A percentile compares a stretch with the other conserved stretches of the same genome.
Conservation (phyloP, 306 rosid species). For the Ceratonia siliqua region DNA sequence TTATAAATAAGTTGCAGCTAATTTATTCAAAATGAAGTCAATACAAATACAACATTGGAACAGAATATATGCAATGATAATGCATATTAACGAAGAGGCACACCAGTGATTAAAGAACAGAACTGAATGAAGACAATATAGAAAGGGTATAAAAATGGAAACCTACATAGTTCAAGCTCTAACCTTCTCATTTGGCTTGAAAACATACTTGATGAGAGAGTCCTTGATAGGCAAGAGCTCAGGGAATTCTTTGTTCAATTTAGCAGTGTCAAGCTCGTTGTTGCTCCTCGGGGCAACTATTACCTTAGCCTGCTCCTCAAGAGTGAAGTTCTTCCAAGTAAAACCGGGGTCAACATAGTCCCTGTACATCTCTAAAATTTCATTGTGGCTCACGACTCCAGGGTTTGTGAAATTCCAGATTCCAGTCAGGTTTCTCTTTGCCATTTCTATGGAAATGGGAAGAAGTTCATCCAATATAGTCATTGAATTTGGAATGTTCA, state of each 20-base stretch:
- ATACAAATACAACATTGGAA: constrained; percentile 33
- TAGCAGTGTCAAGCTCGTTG: constrained; percentile 74
- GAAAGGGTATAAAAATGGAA: constrained; percentile 11
- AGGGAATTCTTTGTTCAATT: constrained; percentile 74
- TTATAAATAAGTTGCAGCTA: constrained; percentile 36
- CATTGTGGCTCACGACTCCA: constrained; percentile 94
- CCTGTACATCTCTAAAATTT: constrained; percentile 75
- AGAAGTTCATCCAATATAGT: constrained; percentile 84
- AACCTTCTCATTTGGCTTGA: constrained; percentile 64
- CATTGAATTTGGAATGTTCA: constrained; percentile 89
- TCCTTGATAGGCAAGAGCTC: constrained; percentile 81
- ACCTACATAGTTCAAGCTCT: constrained; percentile 38
- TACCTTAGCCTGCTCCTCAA: constrained; percentile 94
- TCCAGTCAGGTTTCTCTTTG: constrained; percentile 83
- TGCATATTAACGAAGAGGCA: constrained; percentile 19
- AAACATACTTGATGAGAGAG: constrained; percentile 75
- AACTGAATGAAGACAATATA: constrained; percentile 31
- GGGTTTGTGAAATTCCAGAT: constrained; percentile 91
- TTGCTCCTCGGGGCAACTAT: constrained; percentile 84
- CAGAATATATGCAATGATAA: constrained; percentile 22
- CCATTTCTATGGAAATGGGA: constrained; percentile 85
- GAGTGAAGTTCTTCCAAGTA: constrained; percentile 72
- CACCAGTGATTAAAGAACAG: constrained; percentile 12
- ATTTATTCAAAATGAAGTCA: constrained; percentile 43
- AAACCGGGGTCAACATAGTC: constrained; percentile 69